Evolutionary conservation across 2,329 filamentous ascomycete species (phyloP).

Genomic region (Aspergillus tanneri): DNA sequence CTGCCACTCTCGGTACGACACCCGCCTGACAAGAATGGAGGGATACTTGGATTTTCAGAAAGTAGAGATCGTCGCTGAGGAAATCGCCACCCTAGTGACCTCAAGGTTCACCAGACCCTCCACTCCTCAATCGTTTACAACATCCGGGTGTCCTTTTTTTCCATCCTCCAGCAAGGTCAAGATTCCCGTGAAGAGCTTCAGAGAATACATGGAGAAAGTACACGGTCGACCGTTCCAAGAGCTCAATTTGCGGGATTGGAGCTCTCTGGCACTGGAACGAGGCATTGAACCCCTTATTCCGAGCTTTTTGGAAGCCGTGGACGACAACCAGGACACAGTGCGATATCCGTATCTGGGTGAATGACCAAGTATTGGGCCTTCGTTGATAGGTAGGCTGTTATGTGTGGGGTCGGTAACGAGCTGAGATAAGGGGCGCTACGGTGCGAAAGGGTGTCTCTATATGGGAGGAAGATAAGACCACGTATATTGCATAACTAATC

Average conservation of each 20-base stretch:
- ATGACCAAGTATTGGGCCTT: too few species aligned
- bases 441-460: too few species aligned
- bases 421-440: too few species aligned
- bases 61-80: conserved; percentile 2
- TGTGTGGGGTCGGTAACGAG: too few species aligned
- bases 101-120: background rate
- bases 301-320: conserved; percentile 1
- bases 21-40: background rate
- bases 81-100: background rate
- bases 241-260: background rate
- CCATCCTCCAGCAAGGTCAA: background rate
- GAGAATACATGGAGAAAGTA: background rate
- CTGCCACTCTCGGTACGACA: background rate
- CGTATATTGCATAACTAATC: too few species aligned
- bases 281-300: conserved; percentile 6
- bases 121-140: too few species aligned
- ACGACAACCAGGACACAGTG: background rate
- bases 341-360: background rate
- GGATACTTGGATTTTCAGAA: conserved; percentile 8
- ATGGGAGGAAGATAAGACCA: too few species aligned
- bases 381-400: too few species aligned
- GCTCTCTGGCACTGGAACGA: background rate
- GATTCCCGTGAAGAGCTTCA: background rate
- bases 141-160: background rate
- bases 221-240: background rate